Evolutionary conservation across 345 rosid genomes (phyloP), one percentile per base, ranked within the genome.

Genomic region (Boechera divaricarpa): DNA sequence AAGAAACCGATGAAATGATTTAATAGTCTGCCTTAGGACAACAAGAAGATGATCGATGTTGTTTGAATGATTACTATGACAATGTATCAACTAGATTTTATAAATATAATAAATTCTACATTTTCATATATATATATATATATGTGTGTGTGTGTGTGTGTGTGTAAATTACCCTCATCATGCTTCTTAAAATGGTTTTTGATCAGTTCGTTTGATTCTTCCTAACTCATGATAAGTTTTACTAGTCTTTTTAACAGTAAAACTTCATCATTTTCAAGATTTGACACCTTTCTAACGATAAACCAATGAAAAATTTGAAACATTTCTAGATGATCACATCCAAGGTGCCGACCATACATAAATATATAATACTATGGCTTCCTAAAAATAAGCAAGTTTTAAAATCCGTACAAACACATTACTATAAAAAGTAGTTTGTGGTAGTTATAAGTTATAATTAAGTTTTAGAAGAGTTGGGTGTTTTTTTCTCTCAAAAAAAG

Each of bases 1-100:
- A 66, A 58, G 32, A 65, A 57, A 71, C 62, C 49, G 48, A 10
- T 38, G 15, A 58, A 77, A n/a, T 77, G 29, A 71, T 63, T 54
- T 52, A 7, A 28, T 57, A 26, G 31, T 35, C 48, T 58, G 13
- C 51, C n/a, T 36, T 75, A 18, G 73, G 24, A 29, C 58, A 49
- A 57, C 13, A 69, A 51, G 74, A 70, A 42, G 63, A 53, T 52
- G 26, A 29, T 18, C 12, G 29, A n/a, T 69, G 51, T 41, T 24
- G 64, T 24, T 62, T 44, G 8, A 10, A 44, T 44, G 10, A 53
- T 60, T 53, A 69, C 10, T 10, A 41, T 41, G 56, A 39, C 3
- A 5, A 69, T 60, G 65, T 67, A 51, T 75, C 55, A 65, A 33
- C 9, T 65, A 56, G 39, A 64, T 44, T 64, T 56, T 68, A 28